Evolutionary conservation across 2,329 filamentous ascomycete species (phyloP).

Genomic region (Penicillium sp.): DNA sequence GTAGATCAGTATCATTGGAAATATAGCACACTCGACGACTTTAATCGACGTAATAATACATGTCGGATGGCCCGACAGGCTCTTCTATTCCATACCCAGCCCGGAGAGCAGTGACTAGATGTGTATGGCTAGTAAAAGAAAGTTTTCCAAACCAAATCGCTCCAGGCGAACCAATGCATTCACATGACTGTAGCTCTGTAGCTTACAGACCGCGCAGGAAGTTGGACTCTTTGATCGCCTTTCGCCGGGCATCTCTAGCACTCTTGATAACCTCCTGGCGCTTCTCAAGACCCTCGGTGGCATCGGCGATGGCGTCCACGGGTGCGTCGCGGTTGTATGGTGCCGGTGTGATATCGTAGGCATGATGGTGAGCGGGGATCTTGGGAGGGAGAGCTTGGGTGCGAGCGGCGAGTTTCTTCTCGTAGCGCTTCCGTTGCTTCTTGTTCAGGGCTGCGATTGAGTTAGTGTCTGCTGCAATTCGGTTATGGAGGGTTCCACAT

Average conservation of each 20-base stretch:
- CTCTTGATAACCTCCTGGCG: slow-evolving; percentile 43
- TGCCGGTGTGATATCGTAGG: slow-evolving; percentile 43
- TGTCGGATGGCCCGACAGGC: slow-evolving; percentile 10
- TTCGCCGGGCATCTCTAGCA: slow-evolving; percentile 43
- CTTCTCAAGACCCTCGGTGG: slow-evolving; percentile 35
- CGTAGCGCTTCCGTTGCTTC: slow-evolving; percentile 45
- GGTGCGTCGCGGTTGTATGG: slow-evolving; percentile 28
- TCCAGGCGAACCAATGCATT: neutral
- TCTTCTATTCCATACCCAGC: slow-evolving; percentile 9
- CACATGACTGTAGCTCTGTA: neutral
- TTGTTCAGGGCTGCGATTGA: slow-evolving; percentile 41
- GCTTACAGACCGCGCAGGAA: slow-evolving; percentile 46
- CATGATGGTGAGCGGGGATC: slow-evolving; percentile 46
- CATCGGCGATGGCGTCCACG: slow-evolving; percentile 29
- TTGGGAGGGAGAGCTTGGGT: slow-evolving; percentile 36
- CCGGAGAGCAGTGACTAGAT: neutral
- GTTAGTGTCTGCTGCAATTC: neutral
- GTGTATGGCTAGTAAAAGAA: slow-evolving; percentile 10
- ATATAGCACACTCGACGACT: slow-evolving; percentile 27
- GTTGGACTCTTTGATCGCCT: slow-evolving; percentile 46
- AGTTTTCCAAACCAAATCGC: slow-evolving; percentile 6
- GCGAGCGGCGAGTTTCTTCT: slow-evolving; percentile 45
- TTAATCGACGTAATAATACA: slow-evolving; percentile 32
- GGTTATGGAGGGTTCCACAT: slow-evolving; percentile 18
- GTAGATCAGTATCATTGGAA: slow-evolving; percentile 18